Conservation (phyloP, 768 basidiomycete species). For the Tulasnella sp. region DNA sequence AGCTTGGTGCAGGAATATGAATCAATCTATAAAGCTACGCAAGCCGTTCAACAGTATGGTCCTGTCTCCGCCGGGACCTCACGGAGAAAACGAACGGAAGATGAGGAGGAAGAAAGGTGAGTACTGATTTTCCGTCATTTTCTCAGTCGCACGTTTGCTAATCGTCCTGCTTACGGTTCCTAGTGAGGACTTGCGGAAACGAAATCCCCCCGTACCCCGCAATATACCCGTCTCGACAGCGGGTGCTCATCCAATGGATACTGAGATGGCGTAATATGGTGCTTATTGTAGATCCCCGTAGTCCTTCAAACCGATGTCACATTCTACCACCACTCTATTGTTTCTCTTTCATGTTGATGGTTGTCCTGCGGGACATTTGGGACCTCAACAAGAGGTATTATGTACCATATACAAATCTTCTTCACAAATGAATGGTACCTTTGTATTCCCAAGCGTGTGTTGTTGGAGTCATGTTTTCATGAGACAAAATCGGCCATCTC, state of each 20-base stretch:
- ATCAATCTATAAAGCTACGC: slow-evolving; percentile 72
- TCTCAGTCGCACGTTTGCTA: not conserved
- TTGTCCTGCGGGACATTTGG: too few relatives aligned
- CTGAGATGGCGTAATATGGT: not conserved
- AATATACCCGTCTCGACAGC: not conserved
- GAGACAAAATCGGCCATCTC: too few relatives aligned
- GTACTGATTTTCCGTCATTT: slow-evolving; percentile 4
- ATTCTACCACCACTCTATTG: too few relatives aligned
- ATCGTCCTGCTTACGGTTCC: not conserved
- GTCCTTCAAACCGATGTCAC: too few relatives aligned
- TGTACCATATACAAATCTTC: too few relatives aligned
- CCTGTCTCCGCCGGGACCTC: slow-evolving; percentile 34
- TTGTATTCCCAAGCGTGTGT: too few relatives aligned
- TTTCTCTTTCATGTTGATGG: too few relatives aligned
- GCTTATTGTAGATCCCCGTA: too few relatives aligned
- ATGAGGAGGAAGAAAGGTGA: slow-evolving; percentile 62
- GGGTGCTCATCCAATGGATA: not conserved
- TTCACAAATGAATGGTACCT: too few relatives aligned
- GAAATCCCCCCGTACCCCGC: slow-evolving; percentile 5
- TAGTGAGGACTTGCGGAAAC: slow-evolving; percentile 7
- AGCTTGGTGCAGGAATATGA: slow-evolving; percentile 63
- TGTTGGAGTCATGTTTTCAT: too few relatives aligned
- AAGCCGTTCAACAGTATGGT: slow-evolving; percentile 46
- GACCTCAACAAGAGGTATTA: too few relatives aligned
- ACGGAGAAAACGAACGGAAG: slow-evolving; percentile 47